Base-by-base conservation (phyloP, 352 stramenopile genomes). In the Phytophthora ramorum region DNA sequence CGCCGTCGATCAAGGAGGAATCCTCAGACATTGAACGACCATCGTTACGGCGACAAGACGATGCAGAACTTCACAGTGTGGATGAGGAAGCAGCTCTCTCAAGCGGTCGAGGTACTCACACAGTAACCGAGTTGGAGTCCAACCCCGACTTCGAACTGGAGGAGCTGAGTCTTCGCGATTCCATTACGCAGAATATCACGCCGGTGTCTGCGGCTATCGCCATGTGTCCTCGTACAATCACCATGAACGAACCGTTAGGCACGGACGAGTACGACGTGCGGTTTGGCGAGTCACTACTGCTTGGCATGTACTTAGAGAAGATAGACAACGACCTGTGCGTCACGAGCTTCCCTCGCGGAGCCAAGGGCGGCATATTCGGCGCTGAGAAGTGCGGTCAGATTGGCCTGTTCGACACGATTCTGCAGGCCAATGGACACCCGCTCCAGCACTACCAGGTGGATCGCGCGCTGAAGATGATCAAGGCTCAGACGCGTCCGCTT, bases 371-470 rank as follows among this genome's bases (percentile, higher is more conserved):
- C 20, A 66, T 83, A 50, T 92, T 95, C 50, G 83, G 83, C n/a
- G 87, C 87, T 10, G 87, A 95, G 69, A 88, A 83, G 60, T 89
- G 81, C 45, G 82, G 85, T 8, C 69, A 90, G 55, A 95, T 95
- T 40, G 71, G 70, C 16, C 63, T 92, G 8, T 92, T 91, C 41
- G 87, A 95, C 64, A 68, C 79, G 16, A 54, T 95, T 13, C 46
- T 95, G 43, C 86, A 92, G 53, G 87, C 87, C 26, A 95, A 95
- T 28, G 87, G 87, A 34, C 87, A 95, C 50, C 83, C 84, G 28
- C 73, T 95, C 40, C 83, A 92, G 58, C 87, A 95, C 50, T 95
- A 95, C 61, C 76, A 89, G 26, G 85, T 93, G 35, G 85, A 95
- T 47, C 82, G 87, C 28, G 87, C 85, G 2, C 68, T 95, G 34